Evolutionary conservation across 305 asterid species (phyloP).

Genomic region (Fraxinus sp.): DNA sequence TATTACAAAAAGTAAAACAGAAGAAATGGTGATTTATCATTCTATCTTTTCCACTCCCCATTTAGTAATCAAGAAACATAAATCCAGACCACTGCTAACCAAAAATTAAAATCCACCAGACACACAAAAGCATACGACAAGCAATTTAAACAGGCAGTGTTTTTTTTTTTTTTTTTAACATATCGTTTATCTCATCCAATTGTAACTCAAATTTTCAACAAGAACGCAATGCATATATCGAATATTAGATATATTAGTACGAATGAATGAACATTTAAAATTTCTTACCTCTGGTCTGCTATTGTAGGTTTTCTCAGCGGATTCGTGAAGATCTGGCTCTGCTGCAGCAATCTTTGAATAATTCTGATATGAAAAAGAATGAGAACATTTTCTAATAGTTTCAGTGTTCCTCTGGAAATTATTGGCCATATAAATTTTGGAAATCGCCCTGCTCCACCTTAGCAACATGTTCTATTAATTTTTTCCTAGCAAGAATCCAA

Average conservation of each 20-base stretch:
- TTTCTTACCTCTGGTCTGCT: constrained; percentile 41
- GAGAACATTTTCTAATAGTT: constrained; percentile 31
- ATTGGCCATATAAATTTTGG: constrained; percentile 38
- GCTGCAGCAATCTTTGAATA: constrained; percentile 57
- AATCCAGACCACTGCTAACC: background rate
- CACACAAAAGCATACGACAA: background rate
- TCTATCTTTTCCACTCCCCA: background rate
- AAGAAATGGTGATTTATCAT: background rate
- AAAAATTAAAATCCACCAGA: background rate
- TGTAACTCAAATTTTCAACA: background rate
- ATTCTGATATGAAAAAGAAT: constrained; percentile 31
- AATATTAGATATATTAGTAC: background rate
- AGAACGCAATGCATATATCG: background rate
- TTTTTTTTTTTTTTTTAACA: too few relatives aligned
- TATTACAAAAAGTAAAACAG: background rate
- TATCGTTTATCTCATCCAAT: background rate
- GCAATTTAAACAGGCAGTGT: background rate
- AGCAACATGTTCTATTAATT: constrained; percentile 42
- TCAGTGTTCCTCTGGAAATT: constrained; percentile 29
- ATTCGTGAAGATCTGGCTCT: constrained; percentile 35
- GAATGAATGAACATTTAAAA: background rate
- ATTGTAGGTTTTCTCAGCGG: constrained; percentile 21
- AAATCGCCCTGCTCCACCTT: constrained; percentile 61
- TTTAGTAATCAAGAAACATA: background rate
- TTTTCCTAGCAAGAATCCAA: background rate